phyloP scores from a whole-genome alignment of 2,329 filamentous ascomycete genomes.

The Talaromyces verruculosus region DNA sequence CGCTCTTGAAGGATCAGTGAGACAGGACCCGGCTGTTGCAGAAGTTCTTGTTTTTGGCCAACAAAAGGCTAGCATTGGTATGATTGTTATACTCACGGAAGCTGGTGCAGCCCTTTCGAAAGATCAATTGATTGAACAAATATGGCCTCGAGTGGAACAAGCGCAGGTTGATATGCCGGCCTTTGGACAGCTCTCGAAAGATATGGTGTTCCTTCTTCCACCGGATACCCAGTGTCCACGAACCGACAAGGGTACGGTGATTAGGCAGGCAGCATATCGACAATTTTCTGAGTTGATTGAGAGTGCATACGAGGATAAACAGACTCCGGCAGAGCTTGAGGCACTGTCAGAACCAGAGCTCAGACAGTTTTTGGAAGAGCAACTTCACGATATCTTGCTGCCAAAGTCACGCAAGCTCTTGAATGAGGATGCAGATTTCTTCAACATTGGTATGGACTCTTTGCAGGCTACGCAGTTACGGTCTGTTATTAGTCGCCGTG shows the following conservation, averaged over 20 bases:
- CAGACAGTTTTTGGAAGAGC: constrained; percentile 36
- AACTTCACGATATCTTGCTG: constrained; percentile 31
- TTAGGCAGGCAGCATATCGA: constrained; percentile 53
- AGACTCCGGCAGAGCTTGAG: constrained; percentile 28
- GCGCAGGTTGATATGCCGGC: constrained; percentile 54
- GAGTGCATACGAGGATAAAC: constrained; percentile 39
- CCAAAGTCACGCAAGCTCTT: constrained; percentile 27
- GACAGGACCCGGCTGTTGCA: constrained; percentile 21
- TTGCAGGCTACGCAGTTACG: constrained; percentile 60
- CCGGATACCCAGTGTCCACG: constrained; percentile 48
- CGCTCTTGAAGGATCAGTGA: constrained; percentile 21
- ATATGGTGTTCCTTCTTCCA: constrained; percentile 54
- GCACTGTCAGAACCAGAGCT: constrained; percentile 32
- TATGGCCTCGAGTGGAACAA: constrained; percentile 53
- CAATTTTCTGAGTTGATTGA: constrained; percentile 52
- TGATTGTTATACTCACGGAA: constrained; percentile 56
- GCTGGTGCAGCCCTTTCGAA: constrained; percentile 44
- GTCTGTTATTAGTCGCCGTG: constrained; percentile 51
- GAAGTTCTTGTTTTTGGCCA: constrained; percentile 23
- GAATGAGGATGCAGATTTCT: constrained; percentile 56
- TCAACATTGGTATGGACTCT: constrained; percentile 58
- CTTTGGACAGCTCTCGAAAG: constrained; percentile 55
- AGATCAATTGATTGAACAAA: constrained; percentile 48
- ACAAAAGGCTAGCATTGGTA: constrained; percentile 24
- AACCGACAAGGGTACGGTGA: constrained; percentile 60